These are phyloP conservation scores for Leccinum longicurvipes DNA, from an alignment of 768 basidiomycete species.

Conservation along the genomic window DNA sequence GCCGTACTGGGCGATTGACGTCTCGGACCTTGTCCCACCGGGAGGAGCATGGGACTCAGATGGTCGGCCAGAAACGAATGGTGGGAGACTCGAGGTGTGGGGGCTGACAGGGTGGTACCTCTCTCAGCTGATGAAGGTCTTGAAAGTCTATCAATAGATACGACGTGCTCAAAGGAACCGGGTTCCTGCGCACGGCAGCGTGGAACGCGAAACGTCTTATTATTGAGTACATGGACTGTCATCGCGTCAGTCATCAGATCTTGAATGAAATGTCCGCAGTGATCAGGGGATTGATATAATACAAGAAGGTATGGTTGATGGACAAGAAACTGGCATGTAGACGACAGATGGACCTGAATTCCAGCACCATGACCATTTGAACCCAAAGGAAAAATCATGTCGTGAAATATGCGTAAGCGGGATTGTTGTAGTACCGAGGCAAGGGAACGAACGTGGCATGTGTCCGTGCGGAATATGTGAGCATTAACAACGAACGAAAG, in stretches of 20 bases:
- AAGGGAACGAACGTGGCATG: conserved; percentile 7
- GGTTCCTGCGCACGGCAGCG: neutral
- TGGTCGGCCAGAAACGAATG: conserved; percentile 40
- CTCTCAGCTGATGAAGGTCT: conserved; percentile 53
- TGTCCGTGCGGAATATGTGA: conserved; percentile 22
- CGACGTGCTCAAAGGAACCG: neutral
- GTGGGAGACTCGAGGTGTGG: conserved; percentile 67
- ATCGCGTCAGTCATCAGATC: neutral
- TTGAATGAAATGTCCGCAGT: neutral
- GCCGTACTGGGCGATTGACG: conserved; percentile 67
- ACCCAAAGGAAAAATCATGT: conserved; percentile 13
- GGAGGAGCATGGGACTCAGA: conserved; percentile 30
- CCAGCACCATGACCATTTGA: conserved; percentile 9
- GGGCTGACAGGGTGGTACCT: conserved; percentile 85
- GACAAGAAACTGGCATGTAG: conserved; percentile 15
- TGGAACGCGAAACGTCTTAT: neutral
- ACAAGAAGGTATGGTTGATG: conserved; percentile 19
- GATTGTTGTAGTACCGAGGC: conserved; percentile 9
- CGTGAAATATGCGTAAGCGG: conserved; percentile 16
- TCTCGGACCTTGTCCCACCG: conserved; percentile 51
- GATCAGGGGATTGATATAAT: conserved; percentile 21
- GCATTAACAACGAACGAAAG: conserved; percentile 28
- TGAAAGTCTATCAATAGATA: conserved; percentile 45
- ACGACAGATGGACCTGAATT: conserved; percentile 14
- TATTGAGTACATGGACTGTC: neutral